These are phyloP conservation scores for Allomyces javanicus DNA, from an alignment of 192 early-diverging fungal species.

Conservation along the genomic window DNA sequence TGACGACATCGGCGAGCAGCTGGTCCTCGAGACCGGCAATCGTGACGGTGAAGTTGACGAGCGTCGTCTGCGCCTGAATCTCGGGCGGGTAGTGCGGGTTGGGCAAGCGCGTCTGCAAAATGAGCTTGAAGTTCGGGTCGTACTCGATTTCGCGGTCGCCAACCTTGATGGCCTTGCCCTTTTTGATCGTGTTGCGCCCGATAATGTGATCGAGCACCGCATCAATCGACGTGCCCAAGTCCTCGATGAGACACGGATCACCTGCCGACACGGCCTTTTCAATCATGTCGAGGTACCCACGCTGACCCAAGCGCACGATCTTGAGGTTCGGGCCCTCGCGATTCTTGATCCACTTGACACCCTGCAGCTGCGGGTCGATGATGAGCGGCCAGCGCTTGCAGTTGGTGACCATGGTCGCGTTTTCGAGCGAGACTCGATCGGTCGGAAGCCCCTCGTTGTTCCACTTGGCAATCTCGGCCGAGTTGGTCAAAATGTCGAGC, in stretches of 20 bases:
- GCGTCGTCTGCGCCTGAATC: conserved; percentile 86
- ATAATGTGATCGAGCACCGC: conserved; percentile 93
- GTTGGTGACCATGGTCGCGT: conserved; percentile 87
- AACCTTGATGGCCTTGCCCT: conserved; percentile 89
- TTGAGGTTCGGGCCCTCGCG: conserved; percentile 73
- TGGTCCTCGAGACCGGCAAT: conserved; percentile 89
- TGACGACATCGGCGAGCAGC: conserved; percentile 87
- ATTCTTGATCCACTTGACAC: conserved; percentile 65
- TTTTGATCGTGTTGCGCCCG: conserved; percentile 85
- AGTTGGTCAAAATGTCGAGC: conserved; percentile 71
- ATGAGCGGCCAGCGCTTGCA: conserved; percentile 93
- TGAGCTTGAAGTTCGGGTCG: conserved; percentile 85
- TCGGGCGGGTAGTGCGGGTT: conserved; percentile 87
- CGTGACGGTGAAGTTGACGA: conserved; percentile 99
- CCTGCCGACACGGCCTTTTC: conserved; percentile 96
- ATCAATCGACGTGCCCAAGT: conserved; percentile 85
- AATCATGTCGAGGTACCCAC: conserved; percentile 85
- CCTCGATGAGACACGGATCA: conserved; percentile 87
- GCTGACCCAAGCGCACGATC: conserved; percentile 91
- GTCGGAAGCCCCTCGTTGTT: conserved; percentile 59
- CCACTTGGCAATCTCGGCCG: conserved; percentile 84
- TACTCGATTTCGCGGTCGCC: conserved; percentile 97
- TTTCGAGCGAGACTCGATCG: conserved; percentile 88
- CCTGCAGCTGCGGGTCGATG: conserved; percentile 95
- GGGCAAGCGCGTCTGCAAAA: conserved; percentile 85